Percentiles rank a stretch among this genome's conserved stretches.
Evolutionary conservation across 2,329 filamentous ascomycete species (phyloP).

Genomic region (Penicillium sp.): DNA sequence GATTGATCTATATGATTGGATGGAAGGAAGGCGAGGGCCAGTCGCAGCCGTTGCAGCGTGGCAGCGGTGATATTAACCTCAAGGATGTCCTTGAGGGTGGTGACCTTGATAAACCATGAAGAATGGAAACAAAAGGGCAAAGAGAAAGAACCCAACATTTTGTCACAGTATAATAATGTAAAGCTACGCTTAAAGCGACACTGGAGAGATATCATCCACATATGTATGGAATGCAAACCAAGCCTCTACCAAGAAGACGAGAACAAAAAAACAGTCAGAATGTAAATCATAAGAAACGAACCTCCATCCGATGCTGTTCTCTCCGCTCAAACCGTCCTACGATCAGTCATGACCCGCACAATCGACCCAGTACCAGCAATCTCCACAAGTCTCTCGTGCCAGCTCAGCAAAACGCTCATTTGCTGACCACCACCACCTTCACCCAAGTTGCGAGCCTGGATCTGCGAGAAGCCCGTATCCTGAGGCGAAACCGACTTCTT

Average conservation of each 20-base stretch:
- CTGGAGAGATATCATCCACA: constrained; percentile 14
- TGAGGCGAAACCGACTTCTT: constrained; percentile 66
- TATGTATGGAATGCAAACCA: constrained; percentile 23
- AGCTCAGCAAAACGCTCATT: constrained; percentile 96
- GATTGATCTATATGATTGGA: constrained; percentile 97
- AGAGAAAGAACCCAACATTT: constrained; percentile 16
- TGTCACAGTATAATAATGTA: constrained; percentile 29
- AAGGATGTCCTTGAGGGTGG: constrained; percentile 70
- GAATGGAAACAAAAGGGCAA: constrained; percentile 1
- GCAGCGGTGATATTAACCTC: constrained; percentile 82
- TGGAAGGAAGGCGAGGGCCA: constrained; percentile 87
- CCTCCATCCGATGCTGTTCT: constrained; percentile 7
- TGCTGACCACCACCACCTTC: constrained; percentile 74
- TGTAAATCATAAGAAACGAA: constrained; percentile 13
- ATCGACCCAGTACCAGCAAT: constrained; percentile 90
- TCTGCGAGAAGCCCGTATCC: constrained; percentile 84
- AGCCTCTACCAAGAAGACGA: constrained; percentile 23
- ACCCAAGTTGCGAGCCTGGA: constrained; percentile 58
- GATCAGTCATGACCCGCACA: constrained; percentile 92
- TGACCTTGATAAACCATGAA: constrained; percentile 33
- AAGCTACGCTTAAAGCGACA: constrained; percentile 24
- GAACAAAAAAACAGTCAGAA: constrained; percentile 10
- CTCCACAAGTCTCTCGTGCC: constrained; percentile 98
- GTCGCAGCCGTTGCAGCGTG: constrained; percentile 74
- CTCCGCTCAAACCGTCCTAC: constrained; percentile 70